A percentile compares a stretch with the other conserved stretches of the same genome.
Evolutionary conservation across 1,139 yeast genomes (phyloP).

Genomic region (Lodderomyces margitis): DNA sequence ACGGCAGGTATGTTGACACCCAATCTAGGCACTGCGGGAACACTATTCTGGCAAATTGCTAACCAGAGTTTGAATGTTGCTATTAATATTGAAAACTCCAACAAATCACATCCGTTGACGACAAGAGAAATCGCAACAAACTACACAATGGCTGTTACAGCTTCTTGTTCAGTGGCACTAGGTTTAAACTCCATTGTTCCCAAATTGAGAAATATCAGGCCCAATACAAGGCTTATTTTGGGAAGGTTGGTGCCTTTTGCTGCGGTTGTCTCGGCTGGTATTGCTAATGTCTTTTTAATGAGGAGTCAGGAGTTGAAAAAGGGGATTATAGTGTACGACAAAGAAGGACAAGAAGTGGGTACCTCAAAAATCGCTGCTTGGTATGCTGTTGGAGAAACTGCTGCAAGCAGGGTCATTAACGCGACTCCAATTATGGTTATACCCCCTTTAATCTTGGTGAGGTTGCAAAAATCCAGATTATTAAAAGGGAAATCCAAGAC

Average conservation of each 20-base stretch:
- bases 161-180: conserved; percentile 92
- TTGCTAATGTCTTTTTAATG: conserved; percentile 92
- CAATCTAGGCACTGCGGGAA: conserved; percentile 82
- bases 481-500: conserved; percentile 66
- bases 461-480: conserved; percentile 61
- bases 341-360: conserved; percentile 70
- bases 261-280: conserved; percentile 95
- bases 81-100: conserved; percentile 92
- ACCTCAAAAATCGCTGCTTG: conserved; percentile 81
- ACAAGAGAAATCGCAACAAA: conserved; percentile 73
- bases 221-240: conserved; percentile 66
- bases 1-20: conserved; percentile 98
- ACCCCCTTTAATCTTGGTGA: conserved; percentile 82
- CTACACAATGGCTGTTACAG: conserved; percentile 85
- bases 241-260: conserved; percentile 95
- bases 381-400: conserved; percentile 95
- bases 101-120: conserved; percentile 88
- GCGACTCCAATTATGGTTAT: conserved; percentile 97
- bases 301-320: conserved; percentile 89
- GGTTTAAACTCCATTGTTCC: conserved; percentile 91
- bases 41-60: conserved; percentile 95
- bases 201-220: conserved; percentile 61
- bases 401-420: conserved; percentile 88
- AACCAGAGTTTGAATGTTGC: conserved; percentile 96
- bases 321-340: conserved; percentile 73